Conservation (phyloP, 495 filamentous ascomycete genomes). For the Xylaria acuta region DNA sequence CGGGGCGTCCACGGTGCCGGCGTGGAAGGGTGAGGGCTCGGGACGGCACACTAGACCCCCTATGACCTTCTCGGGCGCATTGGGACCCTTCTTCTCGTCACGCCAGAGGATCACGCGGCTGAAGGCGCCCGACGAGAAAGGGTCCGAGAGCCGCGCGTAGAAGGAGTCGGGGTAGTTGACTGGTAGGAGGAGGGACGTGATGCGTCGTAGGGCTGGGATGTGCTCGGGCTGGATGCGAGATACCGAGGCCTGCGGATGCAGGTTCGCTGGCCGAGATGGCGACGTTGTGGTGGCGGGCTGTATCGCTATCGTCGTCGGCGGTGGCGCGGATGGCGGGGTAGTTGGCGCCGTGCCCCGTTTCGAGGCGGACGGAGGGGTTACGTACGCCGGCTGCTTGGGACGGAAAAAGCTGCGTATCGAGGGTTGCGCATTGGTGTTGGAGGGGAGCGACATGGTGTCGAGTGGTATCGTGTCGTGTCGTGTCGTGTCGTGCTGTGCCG, state of each 20-base stretch:
- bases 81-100: constrained; percentile 41
- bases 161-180: constrained; percentile 87
- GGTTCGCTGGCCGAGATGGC: constrained; percentile 36
- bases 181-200: constrained; percentile 84
- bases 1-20: constrained; percentile 13
- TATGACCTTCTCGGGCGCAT: constrained; percentile 64
- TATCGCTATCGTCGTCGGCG: constrained; percentile 31
- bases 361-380: constrained; percentile 44
- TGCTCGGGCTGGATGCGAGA: constrained; percentile 64
- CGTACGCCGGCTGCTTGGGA: constrained; percentile 46
- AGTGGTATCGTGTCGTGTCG: neutral
- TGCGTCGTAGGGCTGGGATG: constrained; percentile 76
- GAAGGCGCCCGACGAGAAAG: constrained; percentile 68
- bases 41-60: constrained; percentile 86
- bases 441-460: constrained; percentile 42
- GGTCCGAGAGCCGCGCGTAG: constrained; percentile 77
- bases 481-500: neutral
- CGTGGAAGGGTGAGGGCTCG: constrained; percentile 55
- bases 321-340: constrained; percentile 31
- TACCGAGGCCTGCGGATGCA: constrained; percentile 61
- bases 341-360: constrained; percentile 31
- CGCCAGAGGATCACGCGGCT: constrained; percentile 74
- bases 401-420: constrained; percentile 61
- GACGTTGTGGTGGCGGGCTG: constrained; percentile 47
- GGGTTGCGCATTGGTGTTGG: constrained; percentile 46